Conservation (phyloP, 1,284 basidiomycete genomes). For the Moesziomyces antarcticus region DNA sequence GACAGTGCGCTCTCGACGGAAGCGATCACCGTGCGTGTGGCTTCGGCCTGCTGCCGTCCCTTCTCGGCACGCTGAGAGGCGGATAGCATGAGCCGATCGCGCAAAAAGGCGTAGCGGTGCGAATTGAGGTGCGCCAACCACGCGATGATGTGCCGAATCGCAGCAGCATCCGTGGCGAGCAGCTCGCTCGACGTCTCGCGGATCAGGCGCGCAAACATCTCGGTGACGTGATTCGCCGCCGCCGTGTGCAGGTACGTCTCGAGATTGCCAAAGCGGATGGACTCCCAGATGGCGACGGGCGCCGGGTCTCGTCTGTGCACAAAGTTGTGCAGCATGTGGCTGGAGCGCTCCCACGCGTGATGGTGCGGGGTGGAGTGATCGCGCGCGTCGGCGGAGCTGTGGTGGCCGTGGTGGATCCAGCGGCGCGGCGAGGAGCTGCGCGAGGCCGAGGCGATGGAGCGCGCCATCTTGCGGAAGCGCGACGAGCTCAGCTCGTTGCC, state of each 20-base stretch:
- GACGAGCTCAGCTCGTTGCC: slow-evolving; percentile 35
- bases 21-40: slow-evolving; percentile 66
- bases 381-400: slow-evolving; percentile 16
- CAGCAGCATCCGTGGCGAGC: slow-evolving; percentile 35
- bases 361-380: slow-evolving; percentile 6
- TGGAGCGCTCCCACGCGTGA: slow-evolving; percentile 26
- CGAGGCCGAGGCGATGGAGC: slow-evolving; percentile 38
- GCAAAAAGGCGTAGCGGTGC: slow-evolving; percentile 35
- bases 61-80: slow-evolving; percentile 17
- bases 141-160: slow-evolving; percentile 34
- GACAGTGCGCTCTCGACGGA: slow-evolving; percentile 70
- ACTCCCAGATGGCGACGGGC: slow-evolving; percentile 62
- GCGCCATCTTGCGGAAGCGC: slow-evolving; percentile 43
- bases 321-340: slow-evolving; percentile 33
- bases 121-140: slow-evolving; percentile 53
- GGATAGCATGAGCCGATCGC: slow-evolving; percentile 24
- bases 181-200: slow-evolving; percentile 48
- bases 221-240: slow-evolving; percentile 43
- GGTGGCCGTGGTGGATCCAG: slow-evolving; percentile 22
- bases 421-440: slow-evolving; percentile 38
- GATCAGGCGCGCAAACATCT: slow-evolving; percentile 44
- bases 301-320: slow-evolving; percentile 41
- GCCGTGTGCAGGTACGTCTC: slow-evolving; percentile 53
- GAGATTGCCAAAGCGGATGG: slow-evolving; percentile 53
- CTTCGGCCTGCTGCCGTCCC: slow-evolving; percentile 27